Conservation (phyloP, 768 basidiomycete species). For the Lactarius tabidus region DNA sequence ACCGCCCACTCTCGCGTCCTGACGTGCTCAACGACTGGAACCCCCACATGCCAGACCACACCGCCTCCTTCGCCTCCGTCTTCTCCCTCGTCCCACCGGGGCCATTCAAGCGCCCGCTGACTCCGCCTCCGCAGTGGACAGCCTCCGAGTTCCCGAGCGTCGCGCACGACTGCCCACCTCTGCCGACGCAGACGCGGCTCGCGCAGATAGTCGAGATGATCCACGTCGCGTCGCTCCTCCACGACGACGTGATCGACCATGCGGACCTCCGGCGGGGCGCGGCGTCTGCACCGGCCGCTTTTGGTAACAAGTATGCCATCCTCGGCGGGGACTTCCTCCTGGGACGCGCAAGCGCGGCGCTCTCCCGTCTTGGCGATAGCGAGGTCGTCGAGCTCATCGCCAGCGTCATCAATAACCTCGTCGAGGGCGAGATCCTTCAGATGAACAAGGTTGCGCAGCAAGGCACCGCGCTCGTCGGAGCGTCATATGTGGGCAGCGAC, state of each 20-base stretch:
- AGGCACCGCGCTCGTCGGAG: constrained; percentile 31
- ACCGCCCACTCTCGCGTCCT: constrained; percentile 72
- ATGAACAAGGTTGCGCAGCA: constrained; percentile 52
- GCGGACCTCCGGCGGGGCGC: constrained; percentile 67
- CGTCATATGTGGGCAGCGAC: constrained; percentile 37
- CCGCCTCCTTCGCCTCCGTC: constrained; percentile 55
- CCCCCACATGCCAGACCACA: constrained; percentile 77
- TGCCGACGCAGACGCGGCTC: constrained; percentile 87
- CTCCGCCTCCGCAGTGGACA: constrained; percentile 33
- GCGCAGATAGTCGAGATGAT: constrained; percentile 99
- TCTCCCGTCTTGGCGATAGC: constrained; percentile 77
- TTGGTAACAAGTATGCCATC: constrained; percentile 91
- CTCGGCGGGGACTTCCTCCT: constrained; percentile 95
- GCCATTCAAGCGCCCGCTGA: constrained; percentile 35
- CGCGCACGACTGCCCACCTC: constrained; percentile 40
- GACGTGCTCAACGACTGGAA: constrained; percentile 91
- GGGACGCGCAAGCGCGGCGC: constrained; percentile 82
- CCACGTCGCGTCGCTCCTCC: constrained; percentile 89
- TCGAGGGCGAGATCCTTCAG: constrained; percentile 94
- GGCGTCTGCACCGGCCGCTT: constrained; percentile 66
- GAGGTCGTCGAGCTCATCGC: constrained; percentile 94
- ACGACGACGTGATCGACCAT: constrained; percentile 84
- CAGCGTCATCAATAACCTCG: constrained; percentile 88
- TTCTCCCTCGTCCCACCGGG: constrained; percentile 51
- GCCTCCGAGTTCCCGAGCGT: constrained; percentile 32